phyloP scores from a whole-genome alignment of 2,329 filamentous ascomycete species.

The Capronia coronata region DNA sequence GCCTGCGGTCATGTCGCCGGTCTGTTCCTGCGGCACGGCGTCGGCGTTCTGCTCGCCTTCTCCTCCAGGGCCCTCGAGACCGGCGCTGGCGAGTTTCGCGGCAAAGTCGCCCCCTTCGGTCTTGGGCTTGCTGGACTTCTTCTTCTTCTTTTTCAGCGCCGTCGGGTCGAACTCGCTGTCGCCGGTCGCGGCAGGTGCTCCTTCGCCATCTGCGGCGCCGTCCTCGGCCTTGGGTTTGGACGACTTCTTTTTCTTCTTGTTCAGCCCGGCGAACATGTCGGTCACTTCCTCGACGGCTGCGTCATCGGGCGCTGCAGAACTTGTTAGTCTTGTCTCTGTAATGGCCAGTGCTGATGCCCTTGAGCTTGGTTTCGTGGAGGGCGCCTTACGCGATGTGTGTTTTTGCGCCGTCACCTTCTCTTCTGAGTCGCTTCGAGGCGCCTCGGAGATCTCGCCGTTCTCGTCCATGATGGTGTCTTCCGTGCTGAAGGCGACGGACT shows the following conservation, averaged over 20 bases:
- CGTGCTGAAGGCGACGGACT: slow-evolving; percentile 90
- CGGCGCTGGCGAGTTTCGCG: slow-evolving; percentile 57
- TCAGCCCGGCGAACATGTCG: slow-evolving; percentile 60
- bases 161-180: slow-evolving; percentile 60
- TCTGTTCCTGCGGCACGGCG: slow-evolving; percentile 31
- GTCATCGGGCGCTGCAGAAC: slow-evolving; percentile 38
- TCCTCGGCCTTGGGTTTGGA: slow-evolving; percentile 51
- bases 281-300: slow-evolving; percentile 60
- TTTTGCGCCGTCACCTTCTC: slow-evolving; percentile 75
- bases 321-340: slow-evolving; percentile 25
- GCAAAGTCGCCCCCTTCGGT: slow-evolving; percentile 58
- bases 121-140: slow-evolving; percentile 61
- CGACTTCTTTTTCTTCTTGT: slow-evolving; percentile 67
- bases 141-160: slow-evolving; percentile 79
- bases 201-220: slow-evolving; percentile 44
- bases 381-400: slow-evolving; percentile 45
- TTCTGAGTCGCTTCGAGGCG: slow-evolving; percentile 54
- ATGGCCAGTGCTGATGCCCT: neutral
- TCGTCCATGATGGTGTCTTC: slow-evolving; percentile 80
- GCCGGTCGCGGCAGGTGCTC: slow-evolving; percentile 43
- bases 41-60: slow-evolving; percentile 50
- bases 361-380: slow-evolving; percentile 10
- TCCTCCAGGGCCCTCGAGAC: slow-evolving; percentile 50
- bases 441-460: slow-evolving; percentile 76
- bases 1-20: slow-evolving; percentile 76